Base-by-base conservation (phyloP, 2,329 filamentous ascomycete species). In the Corinectria fuckeliana region DNA sequence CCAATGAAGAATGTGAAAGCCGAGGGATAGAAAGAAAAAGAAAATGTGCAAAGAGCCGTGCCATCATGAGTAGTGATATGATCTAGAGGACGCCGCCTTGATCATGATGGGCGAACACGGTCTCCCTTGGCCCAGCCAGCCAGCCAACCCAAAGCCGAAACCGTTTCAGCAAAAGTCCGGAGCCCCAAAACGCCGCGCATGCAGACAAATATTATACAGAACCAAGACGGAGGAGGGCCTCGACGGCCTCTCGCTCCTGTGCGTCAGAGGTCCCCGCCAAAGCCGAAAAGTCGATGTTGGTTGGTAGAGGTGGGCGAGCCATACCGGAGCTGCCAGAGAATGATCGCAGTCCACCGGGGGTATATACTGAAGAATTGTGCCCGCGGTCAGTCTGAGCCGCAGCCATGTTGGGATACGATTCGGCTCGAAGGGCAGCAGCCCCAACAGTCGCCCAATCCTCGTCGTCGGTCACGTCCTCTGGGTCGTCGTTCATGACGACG, bases 371-470 rank as follows among this genome's bases (percentile, higher is more conserved):
- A 62, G 71, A 67, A 7, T 64, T 60, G 45, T 66, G 49, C 75
- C 81, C 74, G 67, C 76, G 71, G 79, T 79, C 72, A 76, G 87
- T 79, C 78, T 85, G 76, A 82, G 88, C 78, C 55, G 82, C 78
- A 7, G 75, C 80, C 68, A 81, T 84, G 69, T 77, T 83, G 54
- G 84, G 82, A 70, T 88, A 88, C 6, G 86, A 89, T 48, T 84
- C 83, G 59, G 86, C 85, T 65, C 93, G 88, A 67, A 97, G 84
- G 65, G 92, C 91, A 54, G 91, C 92, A 26, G 93, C 92, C 54
- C 93, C 94, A 62, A 97, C 90, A 51, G 91, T 88, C 45, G 91
- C 92, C 93, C 94, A 97, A 77, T 98, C 93, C 77, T 98, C 94
- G 73, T 97, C 92, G 73, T 98, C 95, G 21, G 95, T 98, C 60